Base-by-base conservation (phyloP, 2,329 filamentous ascomycete species). In the Scedosporium minutisporum region DNA sequence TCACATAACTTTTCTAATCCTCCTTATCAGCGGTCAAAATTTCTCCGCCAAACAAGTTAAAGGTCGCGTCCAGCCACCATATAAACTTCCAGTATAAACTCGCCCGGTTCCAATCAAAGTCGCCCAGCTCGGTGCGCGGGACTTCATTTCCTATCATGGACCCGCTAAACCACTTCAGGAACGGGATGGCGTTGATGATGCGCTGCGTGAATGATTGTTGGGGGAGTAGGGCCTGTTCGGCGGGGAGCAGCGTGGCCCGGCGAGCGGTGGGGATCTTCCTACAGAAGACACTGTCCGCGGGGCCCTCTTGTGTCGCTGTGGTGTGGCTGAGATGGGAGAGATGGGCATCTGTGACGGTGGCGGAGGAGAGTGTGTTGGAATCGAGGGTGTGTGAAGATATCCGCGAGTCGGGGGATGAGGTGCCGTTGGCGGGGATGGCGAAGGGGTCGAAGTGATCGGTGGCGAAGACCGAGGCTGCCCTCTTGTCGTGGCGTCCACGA, bases 141-240 rank as follows among this genome's bases (percentile, higher is more conserved):
- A 93, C 85, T 71, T 88, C 82, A 70, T 86, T 86, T 5, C 90
- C 90, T 69, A 93, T 92, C 73, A 93, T 85, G 68, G 78, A 86
- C 66, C 77, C 86, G 57, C 85, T 86, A 70, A 92, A 88, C 85
- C 87, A 91, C 68, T 82, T 83, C 65, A 91, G 75, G 65, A 91
- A 80, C 2, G 89, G 89, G 48, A 91, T 83, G 62, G 82, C 83
- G 66, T 82, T 82, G 62, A 89, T 74, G 21, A 90, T 71, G 60
- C 85, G 82, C 73, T 90, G 86, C 42, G 82, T 76, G 62, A 85
- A 79, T 2, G 86, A 87, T 58, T 85, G 84, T 67, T 88, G 86
- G 2, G 88, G 88, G 14, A 88, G 82, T 29, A 91, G 79, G 7
- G 89, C 89, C 73, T 89, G 84, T 65, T 88, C 83, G 57, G 88